Evolutionary conservation across 371 early-diverging fungal species (phyloP), one percentile per base, ranked within the genome.

Genomic region (Mucor velutinosus): DNA sequence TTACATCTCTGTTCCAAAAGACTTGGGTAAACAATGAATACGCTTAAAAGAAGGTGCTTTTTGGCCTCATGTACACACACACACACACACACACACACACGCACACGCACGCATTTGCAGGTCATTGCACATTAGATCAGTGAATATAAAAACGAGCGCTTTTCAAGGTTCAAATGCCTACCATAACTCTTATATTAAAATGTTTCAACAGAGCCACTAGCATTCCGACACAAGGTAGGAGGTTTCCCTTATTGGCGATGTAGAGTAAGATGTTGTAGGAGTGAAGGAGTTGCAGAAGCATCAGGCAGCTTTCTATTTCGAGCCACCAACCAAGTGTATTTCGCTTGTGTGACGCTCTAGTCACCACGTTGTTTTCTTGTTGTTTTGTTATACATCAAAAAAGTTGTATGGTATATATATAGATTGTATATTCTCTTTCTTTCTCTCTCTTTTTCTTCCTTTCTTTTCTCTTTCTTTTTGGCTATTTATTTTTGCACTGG

Each of bases 281-380:
- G 51, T 21, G 51, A 51, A 51, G 51, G 51, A 53, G 60, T 53
- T 49, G 43, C 35, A 57, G 57, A 60, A 60, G 53, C 73, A 73
- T 59, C 69, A 69, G 66, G 64, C 45, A n/a, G 21, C 39, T 66
- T 73, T 63, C 74, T 70, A 70, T 64, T 53, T 73, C 37, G 57
- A 70, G 74, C 64, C 64, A 66, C 49, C 35, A n/a, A 60, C 33
- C 49, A 64, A 64, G 53, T 69, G 74, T 47, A 59, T 67, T 55
- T 64, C 27, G 15, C 41, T 51, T 69, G 73, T 73, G 66, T 65
- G 65, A 73, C 73, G 56, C 33, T 55, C 32, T 62, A 55, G 33
- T 69, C 60, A 62, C 63, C 65, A 69, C 66, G 66, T 66, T 73
- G 55, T 68, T 60, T 60, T 45, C 45, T 45, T 45, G 45, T 45